Evolutionary conservation across 2,329 filamentous ascomycete species (phyloP).

Genomic region (Parastagonospora avenae): DNA sequence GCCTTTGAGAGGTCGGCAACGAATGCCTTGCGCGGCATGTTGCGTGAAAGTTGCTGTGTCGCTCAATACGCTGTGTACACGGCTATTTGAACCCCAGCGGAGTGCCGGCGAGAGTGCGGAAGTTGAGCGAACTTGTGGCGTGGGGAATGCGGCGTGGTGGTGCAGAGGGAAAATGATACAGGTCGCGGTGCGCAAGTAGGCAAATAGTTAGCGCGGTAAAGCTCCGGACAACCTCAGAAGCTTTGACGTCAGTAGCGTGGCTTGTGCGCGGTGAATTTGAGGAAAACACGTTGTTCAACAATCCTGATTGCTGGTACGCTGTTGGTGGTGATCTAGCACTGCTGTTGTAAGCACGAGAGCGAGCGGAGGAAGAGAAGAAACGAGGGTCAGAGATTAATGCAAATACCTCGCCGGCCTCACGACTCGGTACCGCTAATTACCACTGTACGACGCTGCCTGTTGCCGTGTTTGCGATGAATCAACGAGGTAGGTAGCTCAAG

Average conservation of each 20-base stretch:
- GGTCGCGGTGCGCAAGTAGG: no score
- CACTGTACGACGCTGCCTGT: slow-evolving; percentile 16
- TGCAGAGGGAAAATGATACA: neutral
- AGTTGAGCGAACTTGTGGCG: neutral
- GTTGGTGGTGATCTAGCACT: neutral
- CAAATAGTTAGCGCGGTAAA: neutral
- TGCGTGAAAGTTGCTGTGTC: slow-evolving; percentile 8
- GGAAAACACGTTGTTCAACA: neutral
- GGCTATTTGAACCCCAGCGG: neutral
- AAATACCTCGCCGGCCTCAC: slow-evolving; percentile 3
- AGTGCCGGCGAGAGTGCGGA: neutral
- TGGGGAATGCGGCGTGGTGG: slow-evolving; percentile 6
- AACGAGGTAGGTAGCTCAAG: slow-evolving; percentile 14
- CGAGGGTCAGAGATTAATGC: slow-evolving; percentile 1
- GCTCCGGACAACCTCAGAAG: neutral
- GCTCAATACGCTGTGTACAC: neutral
- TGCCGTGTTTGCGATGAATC: slow-evolving; percentile 3
- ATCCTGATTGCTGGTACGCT: neutral
- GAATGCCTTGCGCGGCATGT: slow-evolving; percentile 71
- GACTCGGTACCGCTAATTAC: slow-evolving; percentile 16
- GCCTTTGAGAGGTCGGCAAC: slow-evolving; percentile 61
- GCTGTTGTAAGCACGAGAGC: neutral
- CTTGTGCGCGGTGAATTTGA: neutral
- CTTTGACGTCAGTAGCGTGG: slow-evolving; percentile 8
- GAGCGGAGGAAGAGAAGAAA: slow-evolving; percentile 7